Evolutionary conservation across 345 rosid species (phyloP).

Genomic region (Linum trigynum): DNA sequence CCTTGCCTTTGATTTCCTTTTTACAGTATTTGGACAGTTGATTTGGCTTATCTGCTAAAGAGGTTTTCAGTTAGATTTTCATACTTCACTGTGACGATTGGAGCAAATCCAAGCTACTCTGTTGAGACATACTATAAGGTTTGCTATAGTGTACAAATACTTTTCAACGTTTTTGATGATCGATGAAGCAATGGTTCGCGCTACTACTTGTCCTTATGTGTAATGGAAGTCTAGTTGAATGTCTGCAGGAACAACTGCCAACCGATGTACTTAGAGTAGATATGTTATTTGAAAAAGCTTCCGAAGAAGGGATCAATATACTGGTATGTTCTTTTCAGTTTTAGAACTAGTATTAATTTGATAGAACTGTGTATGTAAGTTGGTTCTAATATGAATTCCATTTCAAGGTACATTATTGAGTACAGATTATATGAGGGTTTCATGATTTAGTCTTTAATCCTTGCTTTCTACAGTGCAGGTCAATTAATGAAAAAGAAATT

Average conservation of each 20-base stretch:
- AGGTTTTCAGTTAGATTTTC: slow-evolving; percentile 64
- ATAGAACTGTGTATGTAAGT: too few relatives aligned
- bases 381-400: too few relatives aligned
- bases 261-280: slow-evolving; percentile 77
- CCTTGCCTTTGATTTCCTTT: not conserved
- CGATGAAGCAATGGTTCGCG: too few relatives aligned
- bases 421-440: too few relatives aligned
- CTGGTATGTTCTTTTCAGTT: slow-evolving; percentile 30
- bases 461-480: slow-evolving; percentile 73
- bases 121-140: too few relatives aligned
- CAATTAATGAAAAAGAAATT: slow-evolving; percentile 57
- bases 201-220: too few relatives aligned
- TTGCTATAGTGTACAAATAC: too few relatives aligned
- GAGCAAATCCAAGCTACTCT: too few relatives aligned
- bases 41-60: slow-evolving; percentile 72
- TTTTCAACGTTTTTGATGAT: too few relatives aligned
- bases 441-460: slow-evolving; percentile 10
- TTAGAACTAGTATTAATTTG: too few relatives aligned
- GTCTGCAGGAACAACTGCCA: slow-evolving; percentile 76
- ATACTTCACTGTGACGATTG: slow-evolving; percentile 62
- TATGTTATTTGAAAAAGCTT: slow-evolving; percentile 61
- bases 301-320: slow-evolving; percentile 62
- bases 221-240: not conserved
- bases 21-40: slow-evolving; percentile 89
- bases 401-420: too few relatives aligned